Percentiles rank a stretch among this genome's conserved stretches.
These are phyloP conservation scores for Croton laevigatus DNA, from an alignment of 441 rosid genomes.

Conservation along the genomic window DNA sequence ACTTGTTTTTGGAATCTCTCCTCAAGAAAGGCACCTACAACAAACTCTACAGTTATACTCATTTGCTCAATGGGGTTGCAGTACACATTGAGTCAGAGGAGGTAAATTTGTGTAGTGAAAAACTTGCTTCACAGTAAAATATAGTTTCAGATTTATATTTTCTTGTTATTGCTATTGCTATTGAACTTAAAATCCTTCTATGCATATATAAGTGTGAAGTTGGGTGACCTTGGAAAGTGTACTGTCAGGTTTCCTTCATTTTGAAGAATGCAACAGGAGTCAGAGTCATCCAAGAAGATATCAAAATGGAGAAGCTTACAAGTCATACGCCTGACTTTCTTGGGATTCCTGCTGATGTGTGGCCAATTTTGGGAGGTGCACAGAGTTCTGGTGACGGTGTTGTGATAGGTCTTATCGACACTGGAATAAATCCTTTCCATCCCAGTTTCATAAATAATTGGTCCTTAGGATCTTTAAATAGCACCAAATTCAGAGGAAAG, in stretches of 20 bases:
- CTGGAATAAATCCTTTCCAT: slow-evolving; percentile 50
- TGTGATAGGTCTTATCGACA: slow-evolving; percentile 48
- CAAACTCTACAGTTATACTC: slow-evolving; percentile 52
- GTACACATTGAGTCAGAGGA: slow-evolving; percentile 38
- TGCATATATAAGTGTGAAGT: not conserved
- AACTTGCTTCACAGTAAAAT: not conserved
- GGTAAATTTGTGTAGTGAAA: slow-evolving; percentile 22
- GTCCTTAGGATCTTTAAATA: slow-evolving; percentile 17
- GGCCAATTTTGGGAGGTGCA: slow-evolving; percentile 49
- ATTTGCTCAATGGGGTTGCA: slow-evolving; percentile 51
- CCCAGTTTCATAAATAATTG: slow-evolving; percentile 38
- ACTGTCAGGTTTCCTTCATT: slow-evolving; percentile 28
- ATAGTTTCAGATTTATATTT: too few species aligned
- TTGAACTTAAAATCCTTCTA: not conserved
- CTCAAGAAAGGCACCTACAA: slow-evolving; percentile 34
- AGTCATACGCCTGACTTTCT: slow-evolving; percentile 49
- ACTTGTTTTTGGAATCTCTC: slow-evolving; percentile 38
- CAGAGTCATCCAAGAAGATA: slow-evolving; percentile 41
- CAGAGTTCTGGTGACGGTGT: slow-evolving; percentile 43
- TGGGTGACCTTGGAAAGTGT: not conserved
- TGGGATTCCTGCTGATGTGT: slow-evolving; percentile 39
- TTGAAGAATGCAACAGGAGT: slow-evolving; percentile 38
- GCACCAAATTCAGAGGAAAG: slow-evolving; percentile 40
- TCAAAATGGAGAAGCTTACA: slow-evolving; percentile 47
- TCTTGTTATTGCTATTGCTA: not conserved